Evolutionary conservation across 2,329 filamentous ascomycete species (phyloP).

Genomic region (Aspergillus calidoustus): DNA sequence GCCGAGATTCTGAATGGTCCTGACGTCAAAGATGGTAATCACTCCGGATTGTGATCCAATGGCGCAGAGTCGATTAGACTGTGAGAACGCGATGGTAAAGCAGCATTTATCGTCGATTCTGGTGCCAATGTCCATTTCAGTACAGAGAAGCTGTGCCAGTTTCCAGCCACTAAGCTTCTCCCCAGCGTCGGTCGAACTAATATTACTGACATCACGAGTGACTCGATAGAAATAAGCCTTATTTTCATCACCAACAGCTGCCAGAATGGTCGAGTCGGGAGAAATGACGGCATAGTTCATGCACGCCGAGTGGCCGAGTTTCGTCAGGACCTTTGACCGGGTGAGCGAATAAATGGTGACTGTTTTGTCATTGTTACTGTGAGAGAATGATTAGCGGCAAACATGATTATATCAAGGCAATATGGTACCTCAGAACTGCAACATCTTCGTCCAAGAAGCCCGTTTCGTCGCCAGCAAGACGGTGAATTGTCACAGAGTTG

Average conservation of each 20-base stretch:
- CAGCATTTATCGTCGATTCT: slow-evolving; percentile 49
- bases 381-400: slow-evolving; percentile 63
- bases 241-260: slow-evolving; percentile 86
- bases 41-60: slow-evolving; percentile 56
- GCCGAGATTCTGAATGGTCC: slow-evolving; percentile 31
- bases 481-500: slow-evolving; percentile 69
- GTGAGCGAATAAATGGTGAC: slow-evolving; percentile 81
- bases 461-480: slow-evolving; percentile 50
- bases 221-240: slow-evolving; percentile 79
- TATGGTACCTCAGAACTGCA: slow-evolving; percentile 53
- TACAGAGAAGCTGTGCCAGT: slow-evolving; percentile 45
- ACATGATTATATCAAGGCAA: slow-evolving; percentile 33
- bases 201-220: slow-evolving; percentile 36
- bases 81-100: slow-evolving; percentile 56
- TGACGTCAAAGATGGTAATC: slow-evolving; percentile 52
- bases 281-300: slow-evolving; percentile 96
- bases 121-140: slow-evolving; percentile 48
- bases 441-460: slow-evolving; percentile 59
- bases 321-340: slow-evolving; percentile 69
- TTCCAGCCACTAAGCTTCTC: slow-evolving; percentile 45
- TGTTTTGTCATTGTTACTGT: slow-evolving; percentile 89
- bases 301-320: slow-evolving; percentile 75
- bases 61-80: slow-evolving; percentile 53
- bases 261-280: slow-evolving; percentile 78
- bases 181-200: slow-evolving; percentile 34